Evolutionary conservation across 192 early-diverging fungal species (phyloP), one percentile per base, ranked within the genome.

Genomic region (Backusella luteola): DNA sequence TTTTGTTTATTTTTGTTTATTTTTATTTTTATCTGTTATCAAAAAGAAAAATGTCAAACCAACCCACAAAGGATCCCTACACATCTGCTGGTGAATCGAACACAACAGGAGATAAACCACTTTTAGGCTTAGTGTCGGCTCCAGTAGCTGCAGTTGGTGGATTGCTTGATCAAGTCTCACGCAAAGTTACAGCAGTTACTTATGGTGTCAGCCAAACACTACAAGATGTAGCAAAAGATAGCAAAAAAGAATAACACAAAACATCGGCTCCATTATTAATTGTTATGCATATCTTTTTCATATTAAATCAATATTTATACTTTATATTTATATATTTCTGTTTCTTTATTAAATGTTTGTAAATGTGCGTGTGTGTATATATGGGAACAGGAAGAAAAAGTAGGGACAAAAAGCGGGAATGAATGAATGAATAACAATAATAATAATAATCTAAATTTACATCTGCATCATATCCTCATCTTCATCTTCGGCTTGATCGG

Each of bases 391-490:
- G 36, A 29, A 23, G 41, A 67, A 39, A 75, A 12, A 44, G 6
- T 32, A 44, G 63, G 8, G 59, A 39, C 17, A 73, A 52, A 59
- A 34, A 59, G 44, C 9, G 73, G 32, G 34, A 63, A 67, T n/a
- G 36, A 39, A 11, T 9, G 53, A 38, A 66, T 41, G 34, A 56
- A 56, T 15, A 29, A 74, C 17, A 74, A 35, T 4, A 67, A 75
- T 29, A 35, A 63, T 21, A 63, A 63, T 32, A 63, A 32, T 35
- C 15, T 23, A 38, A 11, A 46, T 72, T 69, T 81, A 77, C 69
- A 81, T 77, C 66, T 76, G 67, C 71, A 77, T 77, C 35, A 77
- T 73, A 73, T 80, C 82, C 4, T 84, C 82, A 44, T 70, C 76
- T 23, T 71, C 70, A 38, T 84, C 80, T 11, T 77, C 73, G 42